phyloP scores from a whole-genome alignment of 805 yeast species.

The Kurtzmaniella cleridarum region DNA sequence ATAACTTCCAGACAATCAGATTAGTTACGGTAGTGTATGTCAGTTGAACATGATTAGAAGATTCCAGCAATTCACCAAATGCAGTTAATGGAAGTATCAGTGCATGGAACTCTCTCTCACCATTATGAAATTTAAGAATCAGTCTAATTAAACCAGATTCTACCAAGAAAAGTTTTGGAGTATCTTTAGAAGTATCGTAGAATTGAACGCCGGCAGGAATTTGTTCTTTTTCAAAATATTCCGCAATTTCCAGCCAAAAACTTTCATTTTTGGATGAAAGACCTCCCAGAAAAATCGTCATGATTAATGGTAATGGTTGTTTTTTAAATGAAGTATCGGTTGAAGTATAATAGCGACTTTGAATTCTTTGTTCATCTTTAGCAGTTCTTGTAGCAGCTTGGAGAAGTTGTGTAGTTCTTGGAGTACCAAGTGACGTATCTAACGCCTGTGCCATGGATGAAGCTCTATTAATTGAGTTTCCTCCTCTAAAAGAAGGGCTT shows the following conservation, averaged over 20 bases:
- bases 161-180: constrained; percentile 53
- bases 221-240: constrained; percentile 44
- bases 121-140: constrained; percentile 32
- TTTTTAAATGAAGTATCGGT: constrained; percentile 28
- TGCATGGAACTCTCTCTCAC: constrained; percentile 29
- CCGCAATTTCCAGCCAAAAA: constrained; percentile 63
- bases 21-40: constrained; percentile 54
- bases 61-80: constrained; percentile 53
- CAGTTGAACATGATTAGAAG: constrained; percentile 35
- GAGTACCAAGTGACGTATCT: constrained; percentile 38
- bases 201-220: constrained; percentile 42
- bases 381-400: constrained; percentile 47
- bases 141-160: constrained; percentile 43
- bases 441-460: constrained; percentile 14
- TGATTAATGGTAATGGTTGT: constrained; percentile 59
- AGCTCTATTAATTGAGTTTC: constrained; percentile 1
- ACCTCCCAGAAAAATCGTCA: constrained; percentile 59
- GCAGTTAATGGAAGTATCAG: constrained; percentile 66
- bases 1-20: constrained; percentile 65
- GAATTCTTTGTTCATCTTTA: constrained; percentile 34
- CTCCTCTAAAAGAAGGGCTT: background rate
- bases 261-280: constrained; percentile 40
- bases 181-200: constrained; percentile 40
- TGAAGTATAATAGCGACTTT: constrained; percentile 46
- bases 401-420: constrained; percentile 47